Percentiles rank a stretch among this genome's conserved stretches.
Evolutionary conservation across 345 rosid species (phyloP).

Genomic region (Syzygium oleosum): DNA sequence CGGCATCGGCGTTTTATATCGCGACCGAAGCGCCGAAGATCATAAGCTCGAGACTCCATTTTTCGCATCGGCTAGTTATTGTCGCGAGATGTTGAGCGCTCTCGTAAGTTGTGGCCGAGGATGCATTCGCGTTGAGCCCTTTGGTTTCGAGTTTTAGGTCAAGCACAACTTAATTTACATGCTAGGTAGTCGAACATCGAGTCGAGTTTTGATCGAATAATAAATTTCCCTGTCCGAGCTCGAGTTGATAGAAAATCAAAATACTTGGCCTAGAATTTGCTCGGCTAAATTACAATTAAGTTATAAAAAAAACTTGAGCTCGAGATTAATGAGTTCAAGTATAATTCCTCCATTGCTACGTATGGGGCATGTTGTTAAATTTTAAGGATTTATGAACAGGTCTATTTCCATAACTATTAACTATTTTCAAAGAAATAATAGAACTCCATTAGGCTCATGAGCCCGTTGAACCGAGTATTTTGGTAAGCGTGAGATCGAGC

Average conservation of each 20-base stretch:
- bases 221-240: neutral
- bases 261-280: neutral
- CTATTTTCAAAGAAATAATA: neutral
- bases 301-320: neutral
- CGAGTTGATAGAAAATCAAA: neutral
- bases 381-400: neutral
- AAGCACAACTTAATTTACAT: neutral
- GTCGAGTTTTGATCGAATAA: neutral
- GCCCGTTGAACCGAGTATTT: neutral
- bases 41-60: fast-evolving
- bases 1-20: too few relatives aligned
- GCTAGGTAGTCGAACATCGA: neutral
- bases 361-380: neutral
- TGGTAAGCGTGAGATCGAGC: neutral
- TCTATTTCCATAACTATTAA: neutral
- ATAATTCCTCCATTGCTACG: neutral
- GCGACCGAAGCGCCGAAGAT: neutral
- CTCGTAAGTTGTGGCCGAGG: fast-evolving
- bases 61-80: fast-evolving
- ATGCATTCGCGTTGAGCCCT: neutral
- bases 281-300: neutral
- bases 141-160: neutral
- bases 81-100: fast-evolving
- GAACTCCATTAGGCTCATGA: neutral
- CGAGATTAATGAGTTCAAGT: neutral